Percentiles rank a stretch among this genome's conserved stretches.
These are phyloP conservation scores for Boletus insuetus DNA, from an alignment of 768 basidiomycete genomes.

Conservation along the genomic window DNA sequence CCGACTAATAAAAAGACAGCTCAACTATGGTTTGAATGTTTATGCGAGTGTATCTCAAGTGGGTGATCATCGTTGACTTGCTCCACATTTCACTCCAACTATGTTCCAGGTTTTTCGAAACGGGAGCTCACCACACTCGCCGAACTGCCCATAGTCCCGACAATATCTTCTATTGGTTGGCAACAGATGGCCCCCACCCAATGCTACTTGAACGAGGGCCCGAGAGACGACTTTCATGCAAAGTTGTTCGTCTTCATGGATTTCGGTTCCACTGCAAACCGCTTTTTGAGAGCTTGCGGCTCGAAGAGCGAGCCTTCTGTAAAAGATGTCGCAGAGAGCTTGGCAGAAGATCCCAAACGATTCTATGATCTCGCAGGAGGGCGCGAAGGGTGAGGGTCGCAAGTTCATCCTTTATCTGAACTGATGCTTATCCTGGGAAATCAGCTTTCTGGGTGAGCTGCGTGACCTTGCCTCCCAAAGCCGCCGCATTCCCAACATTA, in stretches of 20 bases:
- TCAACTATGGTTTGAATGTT: constrained; percentile 57
- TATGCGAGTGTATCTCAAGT: constrained; percentile 62
- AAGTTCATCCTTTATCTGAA: background rate
- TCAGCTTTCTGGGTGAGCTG: constrained; percentile 77
- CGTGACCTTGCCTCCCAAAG: constrained; percentile 76
- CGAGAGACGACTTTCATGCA: constrained; percentile 58
- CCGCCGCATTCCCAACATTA: constrained; percentile 45
- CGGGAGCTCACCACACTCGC: constrained; percentile 54
- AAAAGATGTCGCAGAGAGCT: constrained; percentile 67
- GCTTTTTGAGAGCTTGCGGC: constrained; percentile 80
- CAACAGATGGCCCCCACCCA: constrained; percentile 53
- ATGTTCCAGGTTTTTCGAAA: constrained; percentile 47
- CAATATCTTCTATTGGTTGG: background rate
- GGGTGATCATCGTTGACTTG: constrained; percentile 15
- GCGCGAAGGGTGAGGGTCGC: constrained; percentile 50
- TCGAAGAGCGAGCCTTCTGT: constrained; percentile 83
- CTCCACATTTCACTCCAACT: background rate
- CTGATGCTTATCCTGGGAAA: background rate
- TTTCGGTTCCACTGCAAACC: constrained; percentile 75
- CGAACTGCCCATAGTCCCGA: constrained; percentile 51
- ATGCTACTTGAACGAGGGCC: constrained; percentile 60
- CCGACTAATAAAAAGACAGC: constrained; percentile 53
- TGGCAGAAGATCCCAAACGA: constrained; percentile 60
- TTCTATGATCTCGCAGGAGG: constrained; percentile 71
- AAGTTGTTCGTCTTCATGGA: constrained; percentile 84